Conservation (phyloP, 2,329 filamentous ascomycete species). For the Teratosphaeria destructans region DNA sequence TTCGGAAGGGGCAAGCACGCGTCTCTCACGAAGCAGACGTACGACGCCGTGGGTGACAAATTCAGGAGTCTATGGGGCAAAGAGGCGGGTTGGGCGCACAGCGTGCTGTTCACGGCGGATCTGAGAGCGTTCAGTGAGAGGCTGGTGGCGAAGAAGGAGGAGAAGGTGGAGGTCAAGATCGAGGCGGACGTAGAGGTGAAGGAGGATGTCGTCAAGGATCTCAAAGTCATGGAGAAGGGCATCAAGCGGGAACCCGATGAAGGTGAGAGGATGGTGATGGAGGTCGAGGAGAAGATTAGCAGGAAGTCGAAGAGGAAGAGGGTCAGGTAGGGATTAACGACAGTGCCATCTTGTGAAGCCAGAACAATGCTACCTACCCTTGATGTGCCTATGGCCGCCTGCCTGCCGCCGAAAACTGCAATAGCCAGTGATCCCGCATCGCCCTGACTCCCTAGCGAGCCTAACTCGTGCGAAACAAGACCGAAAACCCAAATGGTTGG, state of each 20-base stretch:
- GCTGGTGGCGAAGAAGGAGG: conserved; percentile 39
- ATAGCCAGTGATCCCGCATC: not conserved
- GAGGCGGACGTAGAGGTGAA: conserved; percentile 11
- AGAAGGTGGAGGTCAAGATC: conserved; percentile 33
- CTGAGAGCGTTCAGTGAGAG: conserved; percentile 70
- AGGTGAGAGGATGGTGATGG: not conserved
- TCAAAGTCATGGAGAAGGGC: not conserved
- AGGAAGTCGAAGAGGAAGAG: conserved; percentile 29
- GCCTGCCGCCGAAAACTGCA: not conserved
- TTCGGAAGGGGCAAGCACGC: conserved; percentile 76
- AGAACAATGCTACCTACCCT: not conserved
- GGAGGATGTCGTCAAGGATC: conserved; percentile 13
- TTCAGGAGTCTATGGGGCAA: conserved; percentile 85
- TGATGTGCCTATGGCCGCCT: not conserved
- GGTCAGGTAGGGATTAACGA: not conserved
- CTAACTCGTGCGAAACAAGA: not conserved
- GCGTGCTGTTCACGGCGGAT: conserved; percentile 90
- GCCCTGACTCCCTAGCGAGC: not conserved
- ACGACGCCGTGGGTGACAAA: conserved; percentile 80
- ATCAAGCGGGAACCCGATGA: not conserved
- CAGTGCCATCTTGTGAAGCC: not conserved
- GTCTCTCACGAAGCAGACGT: conserved; percentile 77
- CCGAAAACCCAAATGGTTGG: not conserved
- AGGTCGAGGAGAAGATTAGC: conserved; percentile 24
- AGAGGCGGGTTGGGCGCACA: conserved; percentile 95